Evolutionary conservation across 2,329 filamentous ascomycete species (phyloP), one percentile per base, ranked within the genome.

Genomic region (Cryphonectria parasitica): DNA sequence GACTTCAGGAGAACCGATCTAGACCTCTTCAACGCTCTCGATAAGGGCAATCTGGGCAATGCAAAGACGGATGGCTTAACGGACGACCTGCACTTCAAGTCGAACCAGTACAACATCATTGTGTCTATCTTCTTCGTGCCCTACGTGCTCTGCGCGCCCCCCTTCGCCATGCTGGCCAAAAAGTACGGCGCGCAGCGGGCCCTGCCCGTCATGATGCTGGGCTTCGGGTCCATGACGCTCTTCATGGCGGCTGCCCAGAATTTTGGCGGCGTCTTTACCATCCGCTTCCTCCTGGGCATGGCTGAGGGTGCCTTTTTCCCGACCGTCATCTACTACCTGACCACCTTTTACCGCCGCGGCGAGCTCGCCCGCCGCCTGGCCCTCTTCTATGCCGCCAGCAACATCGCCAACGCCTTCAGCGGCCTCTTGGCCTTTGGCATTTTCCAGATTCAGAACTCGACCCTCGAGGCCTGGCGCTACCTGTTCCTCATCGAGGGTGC

Each of bases 81-180:
- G 6, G 76, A 79, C 43, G 86, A 89, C 75, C 80, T 93, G 28
- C 78, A 87, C 43, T 90, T 94, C 79, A 84, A 84, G 60, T 78
- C 80, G 0, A 85, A 89, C 73, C 86, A 92, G 77, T 92, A 93
- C 81, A 93, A 92, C 77, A 85, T 89, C 39, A 86, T 93, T 64
- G 79, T 93, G 49, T 86, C 85, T 66, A 89, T 93, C 70, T 93
- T 93, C 81, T 93, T 91, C 78, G 83, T 93, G 8, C 91, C 91
- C 0, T 93, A 91, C 77, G 91, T 93, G 49, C 77, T 94, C 3
- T 91, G 89, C 68, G 91, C 90, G 1, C 90, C 90, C 0, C 88
- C 89, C 1, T 79, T 92, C 22, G 80, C 82, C 66, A 90, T 93
- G 81, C 77, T 91, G 5, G 91, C 90, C 68, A 93, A 92, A 81